These are phyloP conservation scores for Lactarius sanguifluus DNA, from an alignment of 768 basidiomycete species.

Conservation along the genomic window DNA sequence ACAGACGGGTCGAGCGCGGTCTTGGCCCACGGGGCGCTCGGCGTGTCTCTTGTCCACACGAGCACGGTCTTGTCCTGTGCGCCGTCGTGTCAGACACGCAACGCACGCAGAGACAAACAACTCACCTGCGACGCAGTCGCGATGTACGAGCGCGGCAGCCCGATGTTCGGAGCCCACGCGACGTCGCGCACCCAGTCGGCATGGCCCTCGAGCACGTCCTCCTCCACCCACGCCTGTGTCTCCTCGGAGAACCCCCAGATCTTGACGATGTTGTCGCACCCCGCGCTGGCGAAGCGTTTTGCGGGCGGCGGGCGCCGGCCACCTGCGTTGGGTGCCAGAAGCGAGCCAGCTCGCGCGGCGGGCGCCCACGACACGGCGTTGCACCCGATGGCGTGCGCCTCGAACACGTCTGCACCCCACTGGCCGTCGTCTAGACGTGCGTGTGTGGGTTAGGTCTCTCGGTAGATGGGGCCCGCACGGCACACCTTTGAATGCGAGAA, in stretches of 20 bases:
- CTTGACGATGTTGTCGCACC: slow-evolving; percentile 93
- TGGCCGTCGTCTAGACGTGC: slow-evolving; percentile 80
- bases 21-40: slow-evolving; percentile 74
- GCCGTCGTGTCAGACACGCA: too few species aligned
- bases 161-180: slow-evolving; percentile 98
- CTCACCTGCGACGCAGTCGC: slow-evolving; percentile 88
- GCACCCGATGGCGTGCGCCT: slow-evolving; percentile 93
- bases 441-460: slow-evolving; percentile 9
- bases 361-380: slow-evolving; percentile 99
- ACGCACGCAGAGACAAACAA: too few species aligned
- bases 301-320: slow-evolving; percentile 46
- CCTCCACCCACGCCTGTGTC: slow-evolving; percentile 85
- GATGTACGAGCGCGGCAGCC: slow-evolving; percentile 90
- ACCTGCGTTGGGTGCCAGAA: slow-evolving; percentile 66
- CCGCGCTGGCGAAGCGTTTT: slow-evolving; percentile 93
- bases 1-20: slow-evolving; percentile 73
- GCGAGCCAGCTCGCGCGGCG: slow-evolving; percentile 79
- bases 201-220: slow-evolving; percentile 89
- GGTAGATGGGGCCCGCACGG: slow-evolving; percentile 32
- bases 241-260: slow-evolving; percentile 93
- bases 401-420: slow-evolving; percentile 93
- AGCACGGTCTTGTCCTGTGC: slow-evolving; percentile 76
- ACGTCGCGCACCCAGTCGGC: slow-evolving; percentile 98
- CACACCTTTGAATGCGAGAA: slow-evolving; percentile 97
- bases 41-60: slow-evolving; percentile 87